Evolutionary conservation across 2,329 filamentous ascomycete species (phyloP).

Genomic region (Phialocephala sp.): DNA sequence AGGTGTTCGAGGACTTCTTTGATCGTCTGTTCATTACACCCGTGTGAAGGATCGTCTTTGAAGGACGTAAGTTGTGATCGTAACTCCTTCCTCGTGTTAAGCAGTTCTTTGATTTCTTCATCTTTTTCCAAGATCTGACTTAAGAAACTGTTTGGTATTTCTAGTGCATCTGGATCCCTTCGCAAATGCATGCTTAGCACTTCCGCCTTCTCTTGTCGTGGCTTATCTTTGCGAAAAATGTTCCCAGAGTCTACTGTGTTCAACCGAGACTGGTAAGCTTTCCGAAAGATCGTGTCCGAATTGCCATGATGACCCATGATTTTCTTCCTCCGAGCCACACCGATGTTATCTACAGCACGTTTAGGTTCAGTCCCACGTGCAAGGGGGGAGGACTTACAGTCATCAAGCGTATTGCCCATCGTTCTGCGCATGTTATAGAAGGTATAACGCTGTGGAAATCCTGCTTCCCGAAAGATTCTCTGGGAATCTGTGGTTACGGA

Average conservation of each 20-base stretch:
- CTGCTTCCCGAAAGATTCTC: neutral
- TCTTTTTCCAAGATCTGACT: neutral
- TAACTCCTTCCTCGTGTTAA: neutral
- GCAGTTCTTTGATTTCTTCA: neutral
- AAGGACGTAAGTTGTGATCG: neutral
- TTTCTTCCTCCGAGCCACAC: neutral
- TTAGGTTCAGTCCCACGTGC: neutral
- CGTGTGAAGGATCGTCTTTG: neutral
- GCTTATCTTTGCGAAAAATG: neutral
- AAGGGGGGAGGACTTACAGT: neutral
- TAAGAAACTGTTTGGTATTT: neutral
- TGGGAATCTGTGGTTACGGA: neutral
- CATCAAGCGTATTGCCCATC: conserved; percentile 1
- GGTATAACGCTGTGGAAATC: neutral
- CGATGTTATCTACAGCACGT: neutral
- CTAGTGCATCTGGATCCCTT: neutral
- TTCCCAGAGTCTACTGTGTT: conserved; percentile 1
- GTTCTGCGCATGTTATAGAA: conserved; percentile 3
- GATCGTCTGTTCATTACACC: neutral
- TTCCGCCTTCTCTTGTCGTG: neutral
- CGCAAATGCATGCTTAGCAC: neutral
- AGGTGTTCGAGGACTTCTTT: neutral
- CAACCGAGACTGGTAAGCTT: neutral
- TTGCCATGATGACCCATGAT: conserved; percentile 4
- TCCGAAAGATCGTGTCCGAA: neutral